These are phyloP conservation scores for Pezicula radicicola DNA, from an alignment of 2,329 filamentous ascomycete species.

Conservation along the genomic window DNA sequence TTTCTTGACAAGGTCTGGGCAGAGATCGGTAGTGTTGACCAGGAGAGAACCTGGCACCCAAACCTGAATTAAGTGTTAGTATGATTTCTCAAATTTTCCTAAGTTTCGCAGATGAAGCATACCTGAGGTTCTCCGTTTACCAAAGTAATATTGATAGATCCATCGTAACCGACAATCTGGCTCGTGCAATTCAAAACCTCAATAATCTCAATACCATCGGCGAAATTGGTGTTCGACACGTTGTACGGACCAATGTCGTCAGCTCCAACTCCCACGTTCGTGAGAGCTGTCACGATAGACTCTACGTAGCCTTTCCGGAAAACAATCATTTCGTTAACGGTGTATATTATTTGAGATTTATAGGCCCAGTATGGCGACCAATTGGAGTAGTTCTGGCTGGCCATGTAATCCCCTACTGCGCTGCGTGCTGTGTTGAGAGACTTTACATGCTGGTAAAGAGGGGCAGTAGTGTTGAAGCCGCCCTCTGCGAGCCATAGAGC, in stretches of 20 bases:
- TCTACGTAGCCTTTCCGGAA: constrained; percentile 14
- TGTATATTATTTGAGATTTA: constrained; percentile 7
- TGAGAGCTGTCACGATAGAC: constrained; percentile 7
- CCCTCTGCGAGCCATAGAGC: constrained; percentile 37
- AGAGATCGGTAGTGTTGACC: constrained; percentile 1
- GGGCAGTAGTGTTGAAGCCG: constrained; percentile 32
- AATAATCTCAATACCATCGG: constrained; percentile 6
- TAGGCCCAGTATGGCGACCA: constrained; percentile 15
- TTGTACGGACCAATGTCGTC: constrained; percentile 8
- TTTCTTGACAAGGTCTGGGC: constrained; percentile 2
- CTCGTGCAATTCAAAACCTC: constrained; percentile 9
- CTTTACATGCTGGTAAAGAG: constrained; percentile 36
- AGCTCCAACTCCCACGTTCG: constrained; percentile 7
- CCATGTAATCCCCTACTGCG: constrained; percentile 6
- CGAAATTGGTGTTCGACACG: constrained; percentile 10
- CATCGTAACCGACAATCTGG: constrained; percentile 3
- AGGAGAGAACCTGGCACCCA: constrained; percentile 1
- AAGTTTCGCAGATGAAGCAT: not conserved
- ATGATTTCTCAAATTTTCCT: not conserved
- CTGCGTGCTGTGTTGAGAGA: constrained; percentile 41
- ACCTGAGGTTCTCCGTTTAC: constrained; percentile 7
- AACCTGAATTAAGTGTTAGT: not conserved
- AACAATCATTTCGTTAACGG: constrained; percentile 8
- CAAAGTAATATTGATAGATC: constrained; percentile 5
- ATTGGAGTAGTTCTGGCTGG: constrained; percentile 4